Evolutionary conservation across 2,329 filamentous ascomycete genomes (phyloP).

Genomic region (Blastomyces parvus): DNA sequence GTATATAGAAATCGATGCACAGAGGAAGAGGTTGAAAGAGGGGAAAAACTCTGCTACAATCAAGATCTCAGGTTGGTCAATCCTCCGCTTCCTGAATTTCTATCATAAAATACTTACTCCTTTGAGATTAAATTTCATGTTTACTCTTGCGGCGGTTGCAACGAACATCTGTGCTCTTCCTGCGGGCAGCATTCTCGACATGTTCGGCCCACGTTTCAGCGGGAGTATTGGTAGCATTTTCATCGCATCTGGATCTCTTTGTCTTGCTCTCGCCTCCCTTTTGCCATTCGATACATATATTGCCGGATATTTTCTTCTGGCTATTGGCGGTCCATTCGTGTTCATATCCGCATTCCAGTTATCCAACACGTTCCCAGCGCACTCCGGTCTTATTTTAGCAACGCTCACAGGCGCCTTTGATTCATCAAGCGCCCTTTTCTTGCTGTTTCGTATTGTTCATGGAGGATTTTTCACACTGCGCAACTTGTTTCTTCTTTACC

Average conservation of each 20-base stretch:
- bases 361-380: slow-evolving; percentile 69
- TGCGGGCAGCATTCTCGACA: slow-evolving; percentile 74
- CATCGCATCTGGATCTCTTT: slow-evolving; percentile 57
- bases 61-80: slow-evolving; percentile 45
- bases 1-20: slow-evolving; percentile 60
- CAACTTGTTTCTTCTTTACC: slow-evolving; percentile 63
- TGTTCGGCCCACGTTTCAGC: slow-evolving; percentile 67
- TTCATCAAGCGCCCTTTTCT: slow-evolving; percentile 55
- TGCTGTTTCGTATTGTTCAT: slow-evolving; percentile 20
- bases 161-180: slow-evolving; percentile 82
- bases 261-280: slow-evolving; percentile 59
- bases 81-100: background rate
- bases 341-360: slow-evolving; percentile 79
- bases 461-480: slow-evolving; percentile 42
- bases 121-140: slow-evolving; percentile 70
- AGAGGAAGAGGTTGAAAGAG: slow-evolving; percentile 40
- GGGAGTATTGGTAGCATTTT: slow-evolving; percentile 62
- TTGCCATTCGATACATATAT: slow-evolving; percentile 66
- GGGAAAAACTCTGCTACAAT: slow-evolving; percentile 46
- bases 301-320: slow-evolving; percentile 64
- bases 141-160: slow-evolving; percentile 76
- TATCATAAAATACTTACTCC: slow-evolving; percentile 1
- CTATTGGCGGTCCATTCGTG: slow-evolving; percentile 68
- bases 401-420: slow-evolving; percentile 75
- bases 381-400: slow-evolving; percentile 70